These are phyloP conservation scores for Macrophomina phaseolina DNA, from an alignment of 2,329 filamentous ascomycete species.

Conservation along the genomic window DNA sequence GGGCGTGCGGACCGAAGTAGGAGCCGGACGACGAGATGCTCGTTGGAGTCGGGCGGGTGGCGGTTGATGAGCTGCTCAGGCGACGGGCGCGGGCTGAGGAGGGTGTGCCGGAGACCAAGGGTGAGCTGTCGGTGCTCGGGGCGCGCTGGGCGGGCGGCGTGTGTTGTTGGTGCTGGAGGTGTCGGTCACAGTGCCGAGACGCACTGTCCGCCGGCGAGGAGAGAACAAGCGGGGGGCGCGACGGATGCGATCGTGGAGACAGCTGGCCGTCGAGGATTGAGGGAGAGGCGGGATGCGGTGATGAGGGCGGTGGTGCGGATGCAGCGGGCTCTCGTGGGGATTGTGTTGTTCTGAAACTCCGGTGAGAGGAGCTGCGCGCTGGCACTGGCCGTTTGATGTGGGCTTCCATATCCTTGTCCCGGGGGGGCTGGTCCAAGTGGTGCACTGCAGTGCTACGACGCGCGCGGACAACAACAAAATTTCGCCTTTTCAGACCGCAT, in stretches of 20 bases:
- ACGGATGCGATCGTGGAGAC: constrained; percentile 18
- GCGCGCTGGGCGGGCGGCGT: constrained; percentile 20
- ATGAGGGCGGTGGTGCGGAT: constrained; percentile 21
- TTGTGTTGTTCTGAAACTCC: constrained; percentile 25
- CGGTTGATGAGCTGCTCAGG: constrained; percentile 24
- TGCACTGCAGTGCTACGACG: constrained; percentile 22
- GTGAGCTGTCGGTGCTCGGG: constrained; percentile 19
- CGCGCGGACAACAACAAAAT: constrained; percentile 25
- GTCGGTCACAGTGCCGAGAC: constrained; percentile 27
- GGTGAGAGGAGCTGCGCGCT: constrained; percentile 25
- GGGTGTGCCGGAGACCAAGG: constrained; percentile 18
- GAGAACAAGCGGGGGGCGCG: constrained; percentile 17
- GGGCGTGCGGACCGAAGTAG: constrained; percentile 40
- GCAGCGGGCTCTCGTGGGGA: constrained; percentile 21
- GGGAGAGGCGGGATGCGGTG: constrained; percentile 12
- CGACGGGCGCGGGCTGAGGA: constrained; percentile 19
- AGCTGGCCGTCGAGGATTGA: neutral
- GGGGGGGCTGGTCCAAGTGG: constrained; percentile 22
- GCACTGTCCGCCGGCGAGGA: constrained; percentile 23
- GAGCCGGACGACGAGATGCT: constrained; percentile 33
- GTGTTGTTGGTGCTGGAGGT: constrained; percentile 23
- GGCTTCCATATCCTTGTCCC: constrained; percentile 25
- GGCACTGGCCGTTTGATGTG: constrained; percentile 24
- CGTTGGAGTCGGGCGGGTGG: constrained; percentile 12
- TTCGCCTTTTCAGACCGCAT: constrained; percentile 15